Evolutionary conservation across 1,284 basidiomycete species (phyloP).

Genomic region (Porogramme epimiltina): DNA sequence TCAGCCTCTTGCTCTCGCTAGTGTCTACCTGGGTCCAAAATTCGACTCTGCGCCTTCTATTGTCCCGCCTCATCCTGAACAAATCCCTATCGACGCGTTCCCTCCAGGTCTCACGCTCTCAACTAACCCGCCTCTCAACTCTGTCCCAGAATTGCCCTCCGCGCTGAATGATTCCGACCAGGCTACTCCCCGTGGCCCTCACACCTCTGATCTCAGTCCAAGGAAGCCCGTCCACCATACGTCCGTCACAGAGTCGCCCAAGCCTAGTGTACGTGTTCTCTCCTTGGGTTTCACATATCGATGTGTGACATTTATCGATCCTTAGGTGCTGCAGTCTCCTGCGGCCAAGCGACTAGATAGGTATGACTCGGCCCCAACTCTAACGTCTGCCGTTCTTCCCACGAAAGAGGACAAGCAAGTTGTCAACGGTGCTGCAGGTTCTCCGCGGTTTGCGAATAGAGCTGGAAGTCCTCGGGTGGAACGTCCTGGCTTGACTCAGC

Average conservation of each 20-base stretch:
- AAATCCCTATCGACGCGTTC: slow-evolving; percentile 27
- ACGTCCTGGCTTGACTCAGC: slow-evolving; percentile 9
- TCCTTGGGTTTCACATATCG: background rate
- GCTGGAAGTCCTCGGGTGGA: slow-evolving; percentile 5
- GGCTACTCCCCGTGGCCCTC: slow-evolving; percentile 8
- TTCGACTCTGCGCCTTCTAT: slow-evolving; percentile 19
- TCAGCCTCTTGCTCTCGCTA: slow-evolving; percentile 61
- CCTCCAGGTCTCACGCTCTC: slow-evolving; percentile 11
- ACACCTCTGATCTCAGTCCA: slow-evolving; percentile 11
- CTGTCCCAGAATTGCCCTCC: background rate
- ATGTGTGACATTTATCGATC: no score
- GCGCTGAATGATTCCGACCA: background rate
- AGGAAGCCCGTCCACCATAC: slow-evolving; percentile 14
- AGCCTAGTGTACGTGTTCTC: slow-evolving; percentile 21
- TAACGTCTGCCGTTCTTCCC: slow-evolving; percentile 3
- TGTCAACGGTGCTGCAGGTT: background rate
- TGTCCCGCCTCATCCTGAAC: slow-evolving; percentile 47
- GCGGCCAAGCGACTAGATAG: slow-evolving; percentile 5
- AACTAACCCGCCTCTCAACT: slow-evolving; percentile 4
- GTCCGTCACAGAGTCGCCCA: slow-evolving; percentile 22
- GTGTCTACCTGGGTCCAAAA: slow-evolving; percentile 56
- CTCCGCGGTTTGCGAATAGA: slow-evolving; percentile 2
- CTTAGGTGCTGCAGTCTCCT: background rate
- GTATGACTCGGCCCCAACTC: slow-evolving; percentile 9
- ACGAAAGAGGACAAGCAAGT: slow-evolving; percentile 1